Percentiles rank a stretch among this genome's conserved stretches.
phyloP scores from a whole-genome alignment of 305 asterid species.

The Solanum hybrid region DNA sequence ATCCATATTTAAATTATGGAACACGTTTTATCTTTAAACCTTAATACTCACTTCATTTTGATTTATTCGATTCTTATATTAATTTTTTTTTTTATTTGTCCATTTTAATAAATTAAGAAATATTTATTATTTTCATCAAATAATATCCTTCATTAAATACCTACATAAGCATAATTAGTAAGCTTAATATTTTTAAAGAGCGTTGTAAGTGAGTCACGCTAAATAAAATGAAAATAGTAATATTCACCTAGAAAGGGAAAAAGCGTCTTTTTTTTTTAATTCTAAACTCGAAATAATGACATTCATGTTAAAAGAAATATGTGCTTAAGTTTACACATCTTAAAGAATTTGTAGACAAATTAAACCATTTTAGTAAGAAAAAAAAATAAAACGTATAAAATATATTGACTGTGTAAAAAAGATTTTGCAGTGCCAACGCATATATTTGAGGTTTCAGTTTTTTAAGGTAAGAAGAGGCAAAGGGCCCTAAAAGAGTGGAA shows the following conservation, averaged over 20 bases:
- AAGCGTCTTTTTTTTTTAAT: background rate
- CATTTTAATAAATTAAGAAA: background rate
- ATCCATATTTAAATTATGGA: background rate
- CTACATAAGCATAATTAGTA: background rate
- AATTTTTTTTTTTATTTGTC: background rate
- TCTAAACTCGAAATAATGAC: background rate
- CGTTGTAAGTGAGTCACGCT: background rate
- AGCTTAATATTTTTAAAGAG: background rate
- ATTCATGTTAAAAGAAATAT: background rate
- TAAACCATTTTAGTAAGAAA: background rate
- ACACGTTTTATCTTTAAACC: background rate
- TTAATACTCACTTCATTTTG: background rate
- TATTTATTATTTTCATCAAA: background rate
- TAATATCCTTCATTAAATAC: background rate
- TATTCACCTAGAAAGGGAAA: background rate
- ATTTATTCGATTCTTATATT: background rate
- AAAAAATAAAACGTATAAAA: background rate
- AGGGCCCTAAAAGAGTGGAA: constrained; percentile 17
- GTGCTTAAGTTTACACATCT: background rate
- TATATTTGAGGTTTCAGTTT: background rate
- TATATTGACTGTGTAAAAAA: background rate
- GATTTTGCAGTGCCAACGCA: background rate
- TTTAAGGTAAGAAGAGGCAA: constrained; percentile 30
- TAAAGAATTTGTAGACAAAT: background rate
- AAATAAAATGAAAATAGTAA: too few relatives aligned